These are phyloP conservation scores for Dioszegia hungarica DNA, from an alignment of 768 basidiomycete species.

Conservation along the genomic window DNA sequence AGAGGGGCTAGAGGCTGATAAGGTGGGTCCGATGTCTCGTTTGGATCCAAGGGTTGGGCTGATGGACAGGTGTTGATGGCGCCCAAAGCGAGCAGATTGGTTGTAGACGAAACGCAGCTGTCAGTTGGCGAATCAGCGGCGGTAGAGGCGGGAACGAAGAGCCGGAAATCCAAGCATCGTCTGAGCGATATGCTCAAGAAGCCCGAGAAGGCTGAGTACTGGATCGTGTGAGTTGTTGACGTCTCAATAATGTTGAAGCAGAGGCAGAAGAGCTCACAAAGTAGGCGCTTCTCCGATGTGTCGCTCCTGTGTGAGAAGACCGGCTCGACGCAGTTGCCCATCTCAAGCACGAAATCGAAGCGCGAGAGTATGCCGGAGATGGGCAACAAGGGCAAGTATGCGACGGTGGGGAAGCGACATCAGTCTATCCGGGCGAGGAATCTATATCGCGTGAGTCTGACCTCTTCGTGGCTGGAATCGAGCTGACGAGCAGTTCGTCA, in stretches of 20 bases:
- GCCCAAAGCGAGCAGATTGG: conserved; percentile 80
- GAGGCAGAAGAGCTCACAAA: background rate
- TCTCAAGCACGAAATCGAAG: conserved; percentile 21
- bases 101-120: conserved; percentile 65
- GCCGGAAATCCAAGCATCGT: conserved; percentile 75
- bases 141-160: conserved; percentile 64
- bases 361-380: conserved; percentile 12
- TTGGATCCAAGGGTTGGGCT: background rate
- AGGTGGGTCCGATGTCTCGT: conserved; percentile 53
- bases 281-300: conserved; percentile 84
- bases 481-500: conserved; percentile 57
- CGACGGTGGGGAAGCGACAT: conserved; percentile 65
- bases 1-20: conserved; percentile 89
- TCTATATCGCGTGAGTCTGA: conserved; percentile 62
- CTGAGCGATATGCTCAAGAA: conserved; percentile 78
- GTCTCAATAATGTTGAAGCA: background rate
- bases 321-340: conserved; percentile 64
- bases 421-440: conserved; percentile 79
- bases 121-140: conserved; percentile 35
- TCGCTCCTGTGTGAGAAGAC: conserved; percentile 84
- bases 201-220: conserved; percentile 74
- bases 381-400: conserved; percentile 56
- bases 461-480: too few relatives aligned
- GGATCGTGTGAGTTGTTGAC: conserved; percentile 62
- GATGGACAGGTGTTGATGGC: conserved; percentile 58